These are phyloP conservation scores for Cetradonia linearis DNA, from an alignment of 495 filamentous ascomycete genomes.

Conservation along the genomic window DNA sequence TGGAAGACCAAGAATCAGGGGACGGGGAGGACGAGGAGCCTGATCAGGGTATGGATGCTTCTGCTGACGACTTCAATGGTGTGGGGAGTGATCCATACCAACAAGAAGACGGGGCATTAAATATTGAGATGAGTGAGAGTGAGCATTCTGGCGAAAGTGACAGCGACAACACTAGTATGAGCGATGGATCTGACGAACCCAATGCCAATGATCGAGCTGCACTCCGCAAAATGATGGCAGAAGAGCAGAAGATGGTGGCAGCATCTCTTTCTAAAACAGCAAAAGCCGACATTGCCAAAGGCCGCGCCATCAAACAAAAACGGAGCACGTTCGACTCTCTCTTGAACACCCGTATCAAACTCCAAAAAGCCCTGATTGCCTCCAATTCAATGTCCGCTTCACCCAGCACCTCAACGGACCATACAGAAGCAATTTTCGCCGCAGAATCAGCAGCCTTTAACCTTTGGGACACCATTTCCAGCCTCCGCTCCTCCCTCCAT, in stretches of 20 bases:
- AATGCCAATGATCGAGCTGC: constrained; percentile 44
- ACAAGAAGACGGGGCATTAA: constrained; percentile 6
- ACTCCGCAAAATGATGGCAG: constrained; percentile 57
- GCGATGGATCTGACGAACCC: constrained; percentile 35
- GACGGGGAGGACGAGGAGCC: constrained; percentile 24
- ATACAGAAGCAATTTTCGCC: constrained; percentile 45
- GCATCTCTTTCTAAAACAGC: constrained; percentile 61
- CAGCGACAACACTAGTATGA: constrained; percentile 28
- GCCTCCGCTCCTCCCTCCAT: constrained; percentile 49
- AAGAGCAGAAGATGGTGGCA: constrained; percentile 60
- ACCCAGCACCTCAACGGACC: constrained; percentile 25
- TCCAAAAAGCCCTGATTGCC: constrained; percentile 80
- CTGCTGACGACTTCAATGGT: background rate
- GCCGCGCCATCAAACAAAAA: constrained; percentile 72
- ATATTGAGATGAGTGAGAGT: constrained; percentile 27
- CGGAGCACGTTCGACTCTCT: constrained; percentile 76
- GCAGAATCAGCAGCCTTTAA: constrained; percentile 83
- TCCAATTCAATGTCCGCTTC: constrained; percentile 53
- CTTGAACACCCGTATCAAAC: constrained; percentile 74
- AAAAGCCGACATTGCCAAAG: constrained; percentile 72
- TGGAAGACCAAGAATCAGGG: constrained; percentile 22
- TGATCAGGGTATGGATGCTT: constrained; percentile 16
- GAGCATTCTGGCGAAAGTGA: constrained; percentile 24
- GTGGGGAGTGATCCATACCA: constrained; percentile 17
- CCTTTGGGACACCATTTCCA: constrained; percentile 75